A percentile compares a stretch with the other conserved stretches of the same genome.
Conservation (phyloP, 345 rosid genomes). For the Iberis pinnata region DNA sequence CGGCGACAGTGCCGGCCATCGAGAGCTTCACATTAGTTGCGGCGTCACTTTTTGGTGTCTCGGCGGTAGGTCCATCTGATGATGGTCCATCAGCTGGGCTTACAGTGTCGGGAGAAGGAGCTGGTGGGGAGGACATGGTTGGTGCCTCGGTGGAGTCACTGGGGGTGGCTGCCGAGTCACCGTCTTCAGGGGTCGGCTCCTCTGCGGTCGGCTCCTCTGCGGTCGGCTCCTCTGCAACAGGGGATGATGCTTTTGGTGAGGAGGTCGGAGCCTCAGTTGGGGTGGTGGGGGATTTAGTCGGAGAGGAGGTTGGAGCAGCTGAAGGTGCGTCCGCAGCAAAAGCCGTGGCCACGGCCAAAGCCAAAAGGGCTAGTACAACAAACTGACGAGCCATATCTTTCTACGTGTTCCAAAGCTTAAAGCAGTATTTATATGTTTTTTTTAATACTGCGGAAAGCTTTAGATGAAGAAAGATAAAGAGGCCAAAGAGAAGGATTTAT, state of each 20-base stretch:
- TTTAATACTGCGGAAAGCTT: too few species aligned
- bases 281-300: conserved; percentile 17
- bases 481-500: too few species aligned
- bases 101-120: conserved; percentile 24
- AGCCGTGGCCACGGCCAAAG: conserved; percentile 25
- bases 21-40: conserved; percentile 10
- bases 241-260: conserved; percentile 23
- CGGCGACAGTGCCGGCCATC: not conserved
- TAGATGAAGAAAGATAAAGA: too few species aligned
- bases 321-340: conserved; percentile 36
- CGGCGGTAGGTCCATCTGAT: conserved; percentile 15
- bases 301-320: conserved; percentile 26
- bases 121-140: conserved; percentile 1
- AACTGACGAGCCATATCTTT: conserved; percentile 32
- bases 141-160: conserved; percentile 15
- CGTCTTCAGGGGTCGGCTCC: conserved; percentile 24
- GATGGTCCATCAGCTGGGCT: not conserved
- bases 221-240: conserved; percentile 17
- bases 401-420: too few species aligned
- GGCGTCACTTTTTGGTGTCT: conserved; percentile 7
- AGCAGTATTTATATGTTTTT: too few species aligned
- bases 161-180: conserved; percentile 21
- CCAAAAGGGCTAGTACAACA: conserved; percentile 22
- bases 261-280: conserved; percentile 26
- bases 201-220: conserved; percentile 21